Evolutionary conservation across 208 protist genomes (phyloP), one percentile per base, ranked within the genome.

Genomic region (Acanthamoeba triangularis): DNA sequence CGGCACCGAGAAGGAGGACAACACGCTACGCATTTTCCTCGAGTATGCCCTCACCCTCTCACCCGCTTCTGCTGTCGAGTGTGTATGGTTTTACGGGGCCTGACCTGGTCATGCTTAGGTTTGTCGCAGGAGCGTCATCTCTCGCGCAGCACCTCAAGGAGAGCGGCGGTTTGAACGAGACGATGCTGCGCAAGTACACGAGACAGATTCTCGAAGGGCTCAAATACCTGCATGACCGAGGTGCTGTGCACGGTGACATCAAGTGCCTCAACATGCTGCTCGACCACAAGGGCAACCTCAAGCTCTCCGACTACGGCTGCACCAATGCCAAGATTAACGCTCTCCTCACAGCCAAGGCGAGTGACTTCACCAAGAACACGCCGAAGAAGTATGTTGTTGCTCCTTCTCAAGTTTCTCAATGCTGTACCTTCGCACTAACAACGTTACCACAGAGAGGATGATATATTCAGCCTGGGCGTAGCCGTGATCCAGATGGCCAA

Each of bases 211-310:
- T 93, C 41, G 87, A 93, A 52, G 87, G 87, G 28, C 87, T 93
- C 35, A 93, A 93, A 54, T 93, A 93, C 25, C 37, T 93, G 2
- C 87, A 93, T 28, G 63, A 76, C 37, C 87, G 63, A 28, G 63
- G 41, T 28, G 37, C 61, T 7, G 87, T 76, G 28, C 87, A 93
- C 30, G 87, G 87, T 11, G 87, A 93, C 63, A 93, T 93, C 59
- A 93, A 93, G 47, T 93, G 87, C 61, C 63, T 54, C 87, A 93
- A 93, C 59, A 93, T 93, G 87, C 47, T 93, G 28, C 47, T 93
- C 7, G 87, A 93, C 13, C 87, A 93, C 59, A 93, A 93, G 37
- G 87, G 87, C 87, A 93, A 93, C 87, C 90, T 93, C 63, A 93
- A 93, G 87, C 87, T 93, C 41, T 93, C 87, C 30, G 87, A 93